phyloP scores from a whole-genome alignment of 1,284 basidiomycete species.

The Mycosarcoma maydis region DNA sequence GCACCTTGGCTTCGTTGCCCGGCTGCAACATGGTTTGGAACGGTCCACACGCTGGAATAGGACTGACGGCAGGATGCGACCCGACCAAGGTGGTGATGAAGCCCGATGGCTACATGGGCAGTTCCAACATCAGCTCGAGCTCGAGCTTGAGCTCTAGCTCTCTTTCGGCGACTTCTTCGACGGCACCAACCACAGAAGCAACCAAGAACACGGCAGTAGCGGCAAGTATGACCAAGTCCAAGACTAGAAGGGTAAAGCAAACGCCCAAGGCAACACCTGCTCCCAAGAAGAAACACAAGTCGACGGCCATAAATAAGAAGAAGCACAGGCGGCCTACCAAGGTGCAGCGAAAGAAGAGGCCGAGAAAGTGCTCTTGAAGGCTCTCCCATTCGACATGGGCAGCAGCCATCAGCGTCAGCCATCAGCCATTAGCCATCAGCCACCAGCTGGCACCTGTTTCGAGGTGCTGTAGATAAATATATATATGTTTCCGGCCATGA shows the following conservation, averaged over 20 bases:
- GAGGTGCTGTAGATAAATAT: no score
- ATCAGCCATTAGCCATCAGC: no score
- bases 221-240: background rate
- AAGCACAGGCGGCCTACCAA: background rate
- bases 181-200: background rate
- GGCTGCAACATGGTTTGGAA: constrained; percentile 52
- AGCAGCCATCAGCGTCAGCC: no score
- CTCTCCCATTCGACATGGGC: no score
- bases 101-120: constrained; percentile 11
- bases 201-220: background rate
- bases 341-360: background rate
- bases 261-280: background rate
- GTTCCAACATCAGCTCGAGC: background rate
- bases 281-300: background rate
- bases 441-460: no score
- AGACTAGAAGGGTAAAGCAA: background rate
- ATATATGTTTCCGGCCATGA: no score
- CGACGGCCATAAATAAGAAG: background rate
- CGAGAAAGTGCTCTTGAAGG: background rate
- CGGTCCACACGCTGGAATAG: constrained; percentile 41
- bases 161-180: background rate
- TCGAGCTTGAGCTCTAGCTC: background rate
- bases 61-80: constrained; percentile 30
- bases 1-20: constrained; percentile 24
- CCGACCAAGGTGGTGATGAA: constrained; percentile 32